Percentiles rank a stretch among this genome's conserved stretches.
Conservation (phyloP, 192 early-diverging fungal genomes). For the Obelidium mucronatum region DNA sequence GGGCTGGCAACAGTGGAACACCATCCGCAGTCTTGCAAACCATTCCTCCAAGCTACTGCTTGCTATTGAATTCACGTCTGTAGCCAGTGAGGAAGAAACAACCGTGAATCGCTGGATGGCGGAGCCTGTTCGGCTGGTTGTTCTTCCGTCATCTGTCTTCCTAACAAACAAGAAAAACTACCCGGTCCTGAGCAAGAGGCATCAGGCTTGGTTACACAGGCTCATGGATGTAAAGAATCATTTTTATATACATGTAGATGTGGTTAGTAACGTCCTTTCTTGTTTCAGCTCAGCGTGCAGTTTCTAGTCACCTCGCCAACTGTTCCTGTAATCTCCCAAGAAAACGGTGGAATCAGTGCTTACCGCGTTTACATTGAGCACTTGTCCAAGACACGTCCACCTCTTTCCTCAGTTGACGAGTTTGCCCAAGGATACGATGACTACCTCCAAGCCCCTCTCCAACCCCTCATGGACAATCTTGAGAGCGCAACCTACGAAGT, state of each 20-base stretch:
- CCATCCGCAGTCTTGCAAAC: conserved; percentile 73
- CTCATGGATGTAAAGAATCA: conserved; percentile 44
- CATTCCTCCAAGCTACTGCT: conserved; percentile 70
- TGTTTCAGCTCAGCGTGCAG: conserved; percentile 34
- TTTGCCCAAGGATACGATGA: conserved; percentile 91
- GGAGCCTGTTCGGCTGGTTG: conserved; percentile 83
- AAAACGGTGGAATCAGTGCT: conserved; percentile 53
- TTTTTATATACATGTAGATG: neutral
- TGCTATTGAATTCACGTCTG: conserved; percentile 40
- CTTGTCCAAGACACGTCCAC: conserved; percentile 69
- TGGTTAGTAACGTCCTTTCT: neutral
- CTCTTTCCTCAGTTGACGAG: conserved; percentile 66
- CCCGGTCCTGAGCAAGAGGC: conserved; percentile 83
- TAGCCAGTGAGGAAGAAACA: neutral
- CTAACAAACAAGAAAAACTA: conserved; percentile 80
- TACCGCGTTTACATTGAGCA: conserved; percentile 85
- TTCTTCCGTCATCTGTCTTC: conserved; percentile 79
- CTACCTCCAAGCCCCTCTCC: conserved; percentile 75
- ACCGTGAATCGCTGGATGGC: conserved; percentile 77
- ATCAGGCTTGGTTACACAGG: conserved; percentile 73
- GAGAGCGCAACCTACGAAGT: conserved; percentile 94
- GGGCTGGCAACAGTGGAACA: conserved; percentile 85
- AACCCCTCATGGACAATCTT: conserved; percentile 96
- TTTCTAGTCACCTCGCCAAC: conserved; percentile 50
- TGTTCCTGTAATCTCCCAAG: conserved; percentile 34